Evolutionary conservation across 2,329 filamentous ascomycete species (phyloP).

Genomic region (Xylariaceae sp.): DNA sequence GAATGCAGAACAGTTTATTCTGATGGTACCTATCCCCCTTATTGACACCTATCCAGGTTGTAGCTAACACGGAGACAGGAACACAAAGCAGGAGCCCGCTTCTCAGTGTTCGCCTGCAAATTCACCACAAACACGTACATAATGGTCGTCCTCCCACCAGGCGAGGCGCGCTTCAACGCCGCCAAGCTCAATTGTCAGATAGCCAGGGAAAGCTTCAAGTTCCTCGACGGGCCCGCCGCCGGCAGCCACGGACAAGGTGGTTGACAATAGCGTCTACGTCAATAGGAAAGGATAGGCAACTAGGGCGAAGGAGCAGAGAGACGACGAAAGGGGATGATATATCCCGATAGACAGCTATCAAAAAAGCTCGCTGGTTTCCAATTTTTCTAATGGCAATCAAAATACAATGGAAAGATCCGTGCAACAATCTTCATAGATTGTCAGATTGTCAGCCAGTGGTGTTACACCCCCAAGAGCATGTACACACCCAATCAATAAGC

Average conservation of each 20-base stretch:
- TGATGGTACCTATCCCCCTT: slow-evolving; percentile 53
- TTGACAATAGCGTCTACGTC: too few relatives aligned
- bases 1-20: slow-evolving; percentile 75
- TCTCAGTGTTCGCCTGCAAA: slow-evolving; percentile 92
- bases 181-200: slow-evolving; percentile 88
- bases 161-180: slow-evolving; percentile 86
- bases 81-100: slow-evolving; percentile 71
- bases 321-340: too few relatives aligned
- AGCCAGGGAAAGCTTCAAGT: slow-evolving; percentile 76
- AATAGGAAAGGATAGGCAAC: too few relatives aligned
- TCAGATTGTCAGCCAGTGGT: too few relatives aligned
- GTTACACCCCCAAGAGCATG: too few relatives aligned
- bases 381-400: too few relatives aligned
- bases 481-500: too few relatives aligned
- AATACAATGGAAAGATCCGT: too few relatives aligned
- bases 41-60: neutral
- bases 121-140: slow-evolving; percentile 98
- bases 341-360: too few relatives aligned
- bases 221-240: slow-evolving; percentile 53
- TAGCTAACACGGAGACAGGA: slow-evolving; percentile 40
- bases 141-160: slow-evolving; percentile 85
- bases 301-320: too few relatives aligned
- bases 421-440: too few relatives aligned
- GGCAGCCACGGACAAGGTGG: neutral
- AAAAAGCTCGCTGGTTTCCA: too few relatives aligned